Evolutionary conservation across 129 eudicot species (phyloP).

Genomic region (Pittosporum tobira): DNA sequence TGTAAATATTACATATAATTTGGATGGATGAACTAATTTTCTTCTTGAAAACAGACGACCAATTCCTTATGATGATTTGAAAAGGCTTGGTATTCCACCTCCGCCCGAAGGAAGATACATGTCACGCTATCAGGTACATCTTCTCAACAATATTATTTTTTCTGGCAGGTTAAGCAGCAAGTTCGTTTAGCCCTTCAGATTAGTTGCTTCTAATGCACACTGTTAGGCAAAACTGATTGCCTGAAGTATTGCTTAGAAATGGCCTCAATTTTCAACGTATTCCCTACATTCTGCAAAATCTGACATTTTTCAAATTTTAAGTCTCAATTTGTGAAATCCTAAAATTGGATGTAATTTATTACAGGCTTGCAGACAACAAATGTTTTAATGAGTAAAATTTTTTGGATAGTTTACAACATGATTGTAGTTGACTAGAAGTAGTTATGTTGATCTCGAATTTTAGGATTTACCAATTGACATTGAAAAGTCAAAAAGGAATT

Average conservation of each 20-base stretch:
- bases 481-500: too few relatives aligned
- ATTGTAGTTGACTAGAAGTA: too few relatives aligned
- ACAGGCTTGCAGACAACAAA: too few relatives aligned
- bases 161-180: background rate
- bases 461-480: too few relatives aligned
- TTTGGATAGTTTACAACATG: too few relatives aligned
- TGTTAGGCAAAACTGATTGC: background rate
- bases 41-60: slow-evolving; percentile 48
- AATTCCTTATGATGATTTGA: slow-evolving; percentile 76
- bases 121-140: slow-evolving; percentile 76
- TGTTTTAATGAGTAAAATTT: too few relatives aligned
- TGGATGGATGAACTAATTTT: background rate
- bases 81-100: slow-evolving; percentile 83
- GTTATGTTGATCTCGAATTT: too few relatives aligned
- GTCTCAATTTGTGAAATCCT: too few relatives aligned
- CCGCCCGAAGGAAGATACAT: slow-evolving; percentile 96
- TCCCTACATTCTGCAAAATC: background rate
- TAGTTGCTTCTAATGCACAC: background rate
- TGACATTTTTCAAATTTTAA: background rate
- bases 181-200: background rate
- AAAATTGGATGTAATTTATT: too few relatives aligned
- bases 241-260: background rate
- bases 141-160: background rate
- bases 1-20: too few relatives aligned
- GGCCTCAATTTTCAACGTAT: background rate